Percentiles rank a stretch among this genome's conserved stretches.
These are phyloP conservation scores for Lecanosticta acicola DNA, from an alignment of 2,329 filamentous ascomycete genomes.

Conservation along the genomic window DNA sequence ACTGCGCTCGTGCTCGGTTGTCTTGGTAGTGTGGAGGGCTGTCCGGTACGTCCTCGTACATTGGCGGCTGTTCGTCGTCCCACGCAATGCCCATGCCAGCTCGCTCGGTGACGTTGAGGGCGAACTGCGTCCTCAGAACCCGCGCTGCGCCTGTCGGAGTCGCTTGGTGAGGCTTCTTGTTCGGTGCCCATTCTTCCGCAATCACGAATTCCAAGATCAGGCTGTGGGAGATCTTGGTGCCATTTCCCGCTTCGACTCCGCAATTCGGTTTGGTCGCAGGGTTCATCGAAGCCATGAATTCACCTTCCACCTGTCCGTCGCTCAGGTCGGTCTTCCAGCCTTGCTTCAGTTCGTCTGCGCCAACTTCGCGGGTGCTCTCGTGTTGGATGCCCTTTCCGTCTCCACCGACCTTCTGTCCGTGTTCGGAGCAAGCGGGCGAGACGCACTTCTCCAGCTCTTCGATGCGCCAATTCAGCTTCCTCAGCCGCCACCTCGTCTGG, in stretches of 20 bases:
- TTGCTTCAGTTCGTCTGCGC: constrained; percentile 71
- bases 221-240: constrained; percentile 74
- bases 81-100: constrained; percentile 86
- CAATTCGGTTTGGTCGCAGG: constrained; percentile 63
- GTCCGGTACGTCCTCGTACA: constrained; percentile 88
- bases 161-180: constrained; percentile 65
- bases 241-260: constrained; percentile 68
- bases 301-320: constrained; percentile 66
- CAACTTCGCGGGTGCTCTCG: constrained; percentile 69
- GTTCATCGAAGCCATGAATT: constrained; percentile 64
- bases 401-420: constrained; percentile 60
- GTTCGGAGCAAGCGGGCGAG: constrained; percentile 73
- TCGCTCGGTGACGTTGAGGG: constrained; percentile 72
- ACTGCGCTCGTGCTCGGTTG: constrained; percentile 11
- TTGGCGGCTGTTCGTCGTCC: constrained; percentile 91
- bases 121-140: constrained; percentile 89
- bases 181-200: constrained; percentile 73
- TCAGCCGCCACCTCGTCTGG: constrained; percentile 80
- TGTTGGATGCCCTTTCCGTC: constrained; percentile 67
- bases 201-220: constrained; percentile 92
- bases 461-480: constrained; percentile 87
- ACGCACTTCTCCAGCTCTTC: constrained; percentile 79
- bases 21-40: constrained; percentile 61
- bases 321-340: constrained; percentile 85
- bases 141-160: constrained; percentile 86